Evolutionary conservation across 2,329 filamentous ascomycete genomes (phyloP), one percentile per base, ranked within the genome.

Genomic region (Fusarium marasasianum): DNA sequence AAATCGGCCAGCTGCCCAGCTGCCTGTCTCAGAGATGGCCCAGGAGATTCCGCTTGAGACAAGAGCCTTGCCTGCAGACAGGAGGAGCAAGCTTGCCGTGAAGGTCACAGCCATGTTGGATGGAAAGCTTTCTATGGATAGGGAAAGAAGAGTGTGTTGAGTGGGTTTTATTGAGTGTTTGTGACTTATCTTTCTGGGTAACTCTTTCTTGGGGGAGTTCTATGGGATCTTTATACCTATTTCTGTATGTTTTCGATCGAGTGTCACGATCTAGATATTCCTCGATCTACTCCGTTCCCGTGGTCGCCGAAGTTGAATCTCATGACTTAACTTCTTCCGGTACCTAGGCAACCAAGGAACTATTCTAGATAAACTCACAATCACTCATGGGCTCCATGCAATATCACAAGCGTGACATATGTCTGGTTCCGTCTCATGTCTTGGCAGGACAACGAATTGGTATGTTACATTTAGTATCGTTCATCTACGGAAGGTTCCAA

Each of bases 301-400:
- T 33, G 11, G 5, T 14, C 26, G 29, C 15, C 1, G 10, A n/a
- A 5, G 10, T 1, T 3, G 8, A 6, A 18, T 24, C 12, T 20
- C 10, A 9, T 33, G 4, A 18, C 20, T 56, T n/a, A 13, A 15
- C 11, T 33, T 18, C 10, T 43, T 56, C 11, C 11, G 22, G 53
- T 10, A 56, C 53, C n/a, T 8, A 43, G 15, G 24, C 10, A 33
- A 13, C 53, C 11, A 29, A 55, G 26, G 12, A 41, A 31, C 3
- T 18, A 43, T 7, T 13, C 22, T 8, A 31, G 9, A 41, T 20
- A 22, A 7, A n/a, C 37, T 41, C 13, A 3, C 37, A 18, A 10
- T n/a, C 14, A 33, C 13, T 7, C 37, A n/a, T 35, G 33, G 37
- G 15, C 53, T 41, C 10, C 37, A 33, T 24, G 15, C 24, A 55